These are phyloP conservation scores for Ophiostoma australiae DNA, from an alignment of 2,329 filamentous ascomycete genomes.

Conservation along the genomic window DNA sequence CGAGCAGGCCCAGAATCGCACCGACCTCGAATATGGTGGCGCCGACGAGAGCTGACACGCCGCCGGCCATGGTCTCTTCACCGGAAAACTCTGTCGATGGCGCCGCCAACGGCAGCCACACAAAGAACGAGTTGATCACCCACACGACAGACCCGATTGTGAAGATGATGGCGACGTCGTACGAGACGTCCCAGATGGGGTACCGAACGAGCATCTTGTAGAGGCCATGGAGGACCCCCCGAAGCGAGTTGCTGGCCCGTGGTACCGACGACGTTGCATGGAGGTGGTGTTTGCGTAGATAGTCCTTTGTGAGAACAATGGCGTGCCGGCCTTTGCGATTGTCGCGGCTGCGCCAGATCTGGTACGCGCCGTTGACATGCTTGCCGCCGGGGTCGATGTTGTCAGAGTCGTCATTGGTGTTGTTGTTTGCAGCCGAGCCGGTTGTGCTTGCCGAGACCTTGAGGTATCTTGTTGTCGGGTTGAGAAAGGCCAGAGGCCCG, in stretches of 20 bases:
- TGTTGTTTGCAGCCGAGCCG: background rate
- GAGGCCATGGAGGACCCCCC: constrained; percentile 27
- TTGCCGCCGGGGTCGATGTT: background rate
- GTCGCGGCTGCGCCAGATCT: constrained; percentile 41
- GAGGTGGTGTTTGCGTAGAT: constrained; percentile 11
- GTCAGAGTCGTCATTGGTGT: background rate
- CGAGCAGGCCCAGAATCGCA: constrained; percentile 57
- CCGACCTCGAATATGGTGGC: constrained; percentile 63
- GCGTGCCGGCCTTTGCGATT: constrained; percentile 42
- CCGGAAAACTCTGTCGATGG: constrained; percentile 50
- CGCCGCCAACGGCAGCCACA: constrained; percentile 53
- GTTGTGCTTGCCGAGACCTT: constrained; percentile 18
- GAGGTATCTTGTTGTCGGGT: constrained; percentile 29
- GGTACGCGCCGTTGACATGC: constrained; percentile 30
- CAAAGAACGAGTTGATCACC: constrained; percentile 60
- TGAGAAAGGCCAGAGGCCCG: constrained; percentile 23
- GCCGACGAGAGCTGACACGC: constrained; percentile 61
- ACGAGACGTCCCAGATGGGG: constrained; percentile 42
- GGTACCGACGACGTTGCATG: background rate
- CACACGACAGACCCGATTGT: constrained; percentile 47
- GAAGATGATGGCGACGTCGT: constrained; percentile 40
- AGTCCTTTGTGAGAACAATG: constrained; percentile 31
- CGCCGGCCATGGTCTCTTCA: constrained; percentile 52
- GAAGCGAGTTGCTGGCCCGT: constrained; percentile 29
- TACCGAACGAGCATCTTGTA: constrained; percentile 37